phyloP scores from a whole-genome alignment of 2,329 filamentous ascomycete species.

The Aspergillus hortae region DNA sequence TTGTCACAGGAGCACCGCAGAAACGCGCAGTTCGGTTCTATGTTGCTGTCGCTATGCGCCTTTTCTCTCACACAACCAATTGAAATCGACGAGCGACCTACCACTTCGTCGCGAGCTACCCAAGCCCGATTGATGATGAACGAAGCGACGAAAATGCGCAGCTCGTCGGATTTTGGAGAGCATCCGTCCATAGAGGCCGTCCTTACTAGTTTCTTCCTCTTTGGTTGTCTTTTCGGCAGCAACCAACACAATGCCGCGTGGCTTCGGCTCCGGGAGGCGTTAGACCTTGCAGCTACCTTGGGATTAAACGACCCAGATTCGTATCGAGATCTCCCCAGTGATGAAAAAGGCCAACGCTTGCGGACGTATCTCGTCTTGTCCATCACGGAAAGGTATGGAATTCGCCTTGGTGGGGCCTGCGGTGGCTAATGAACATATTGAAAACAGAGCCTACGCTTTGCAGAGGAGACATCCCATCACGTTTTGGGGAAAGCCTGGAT shows the following conservation, averaged over 20 bases:
- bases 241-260: constrained; percentile 74
- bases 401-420: background rate
- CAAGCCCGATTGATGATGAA: constrained; percentile 43
- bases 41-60: constrained; percentile 41
- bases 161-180: constrained; percentile 40
- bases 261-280: constrained; percentile 71
- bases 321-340: constrained; percentile 33
- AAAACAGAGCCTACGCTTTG: constrained; percentile 38
- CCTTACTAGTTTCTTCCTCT: constrained; percentile 73
- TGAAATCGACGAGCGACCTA: constrained; percentile 40
- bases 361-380: constrained; percentile 35
- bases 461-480: constrained; percentile 42
- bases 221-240: constrained; percentile 66
- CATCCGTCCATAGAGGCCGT: constrained; percentile 40
- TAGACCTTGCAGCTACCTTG: constrained; percentile 40
- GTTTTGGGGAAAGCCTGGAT: constrained; percentile 39
- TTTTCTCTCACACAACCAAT: constrained; percentile 45
- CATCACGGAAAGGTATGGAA: constrained; percentile 31
- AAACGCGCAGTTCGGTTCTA: constrained; percentile 42
- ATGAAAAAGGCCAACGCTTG: constrained; percentile 39
- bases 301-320: constrained; percentile 39
- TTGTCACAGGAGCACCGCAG: constrained; percentile 41
- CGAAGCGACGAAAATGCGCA: constrained; percentile 43
- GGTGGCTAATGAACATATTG: background rate
- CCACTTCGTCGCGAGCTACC: constrained; percentile 30